Base-by-base conservation (phyloP, 768 basidiomycete genomes). In the Dacryopinax primogenitus region DNA sequence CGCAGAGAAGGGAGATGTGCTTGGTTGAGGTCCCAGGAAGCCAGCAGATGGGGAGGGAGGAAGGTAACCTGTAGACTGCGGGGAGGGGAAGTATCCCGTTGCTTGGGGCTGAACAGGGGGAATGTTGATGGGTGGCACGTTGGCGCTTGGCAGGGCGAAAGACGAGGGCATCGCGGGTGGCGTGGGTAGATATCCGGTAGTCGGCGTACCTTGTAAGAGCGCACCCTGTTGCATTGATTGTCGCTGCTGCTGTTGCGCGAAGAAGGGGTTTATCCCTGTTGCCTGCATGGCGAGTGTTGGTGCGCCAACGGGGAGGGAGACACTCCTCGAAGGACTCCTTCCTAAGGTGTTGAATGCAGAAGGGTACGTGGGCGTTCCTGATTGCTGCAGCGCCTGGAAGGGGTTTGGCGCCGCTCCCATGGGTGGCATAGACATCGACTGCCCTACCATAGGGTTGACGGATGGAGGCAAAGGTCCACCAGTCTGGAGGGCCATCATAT, bases 401-500 rank as follows among this genome's bases (percentile, higher is more conserved):
- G 51, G 51, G 51, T 58, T 58, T 6, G 26, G 26, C 51, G 51
- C 26, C 12, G 13, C 23, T n/a, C n/a, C n/a, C n/a, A n/a, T n/a
- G 7, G 45, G 45, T 7, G 45, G 45, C 36, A 37, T 37, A 37
- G 36, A 37, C 36, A 37, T 37, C 36, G 36, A 37, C 36, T 37
- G 36, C 41, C 41, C 41, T n/a, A n/a, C n/a, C 41, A 44, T 18
- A 6, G 41, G 7, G 7, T 15, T 44, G 7, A n/a, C n/a, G n/a
- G n/a, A n/a, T 39, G 37, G 37, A n/a, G 51, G 26, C 7, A 58
- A 18, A 13, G 51, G 51, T 9, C 26, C 11, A 21, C 51, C 51
- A 6, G 51, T 58, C 30, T 58, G 51, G 51, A 58, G 51, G 23
- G 51, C 51, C 51, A 58, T 58, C 51, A 58, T 26, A 23, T 58